Percentiles rank a stretch among this genome's conserved stretches.
Evolutionary conservation across 441 rosid species (phyloP).

Genomic region (Dalechampia spathulata): DNA sequence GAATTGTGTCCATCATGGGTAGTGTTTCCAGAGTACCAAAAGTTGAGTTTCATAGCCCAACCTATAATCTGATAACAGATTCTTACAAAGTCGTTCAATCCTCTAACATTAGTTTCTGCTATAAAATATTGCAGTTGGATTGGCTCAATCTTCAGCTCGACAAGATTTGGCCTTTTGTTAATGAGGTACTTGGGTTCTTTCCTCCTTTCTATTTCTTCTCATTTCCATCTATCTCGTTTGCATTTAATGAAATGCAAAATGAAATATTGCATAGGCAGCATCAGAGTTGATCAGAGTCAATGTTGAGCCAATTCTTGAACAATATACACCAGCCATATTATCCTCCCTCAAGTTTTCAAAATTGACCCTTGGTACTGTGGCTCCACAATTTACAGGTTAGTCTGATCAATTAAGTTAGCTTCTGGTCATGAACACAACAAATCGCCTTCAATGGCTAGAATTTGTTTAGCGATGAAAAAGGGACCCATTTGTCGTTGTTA

Average conservation of each 20-base stretch:
- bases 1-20: slow-evolving; percentile 82
- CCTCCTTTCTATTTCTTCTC: too few relatives aligned
- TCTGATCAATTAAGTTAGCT: too few relatives aligned
- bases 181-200: slow-evolving; percentile 38
- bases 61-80: too few relatives aligned
- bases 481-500: neutral
- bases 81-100: too few relatives aligned
- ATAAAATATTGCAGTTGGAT: slow-evolving; percentile 42
- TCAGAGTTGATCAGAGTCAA: slow-evolving; percentile 79
- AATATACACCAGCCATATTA: slow-evolving; percentile 64
- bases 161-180: slow-evolving; percentile 83
- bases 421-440: too few relatives aligned
- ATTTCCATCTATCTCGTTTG: too few relatives aligned
- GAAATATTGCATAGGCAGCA: slow-evolving; percentile 56
- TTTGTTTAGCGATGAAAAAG: neutral
- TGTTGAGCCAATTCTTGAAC: slow-evolving; percentile 89
- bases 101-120: slow-evolving; percentile 5
- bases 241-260: too few relatives aligned
- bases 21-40: slow-evolving; percentile 70
- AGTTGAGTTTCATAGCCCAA: slow-evolving; percentile 39
- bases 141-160: slow-evolving; percentile 81
- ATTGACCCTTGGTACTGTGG: slow-evolving; percentile 96
- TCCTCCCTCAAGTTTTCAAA: slow-evolving; percentile 81
- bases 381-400: slow-evolving; percentile 94
- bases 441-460: too few relatives aligned